Base-by-base conservation (phyloP, 2,329 filamentous ascomycete genomes). In the Hypoxylon sp. region DNA sequence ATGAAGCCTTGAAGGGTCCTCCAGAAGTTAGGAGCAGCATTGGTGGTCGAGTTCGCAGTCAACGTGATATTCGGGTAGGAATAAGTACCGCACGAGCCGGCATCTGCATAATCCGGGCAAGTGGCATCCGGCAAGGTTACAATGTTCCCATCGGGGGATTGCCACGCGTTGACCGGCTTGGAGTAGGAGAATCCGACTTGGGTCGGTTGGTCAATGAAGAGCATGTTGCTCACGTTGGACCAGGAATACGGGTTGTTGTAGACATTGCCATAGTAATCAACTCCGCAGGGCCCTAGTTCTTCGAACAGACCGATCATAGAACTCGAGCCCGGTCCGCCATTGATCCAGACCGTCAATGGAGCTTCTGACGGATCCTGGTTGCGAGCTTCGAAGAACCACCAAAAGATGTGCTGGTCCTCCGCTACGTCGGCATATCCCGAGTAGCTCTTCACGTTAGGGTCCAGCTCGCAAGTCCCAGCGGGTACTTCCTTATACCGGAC, bases 151-250 rank as follows among this genome's bases (percentile, higher is more conserved):
- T 72, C 69, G n/a, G 25, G 22, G 11, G 65, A 66, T 8, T 63
- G 56, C 65, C 77, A 80, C 2, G 68, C 77, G 27, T 73, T 66
- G n/a, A 79, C 77, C 4, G 79, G 77, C 25, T 72, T 70, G 53
- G 76, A 76, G 75, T 88, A 88, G 1, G 84, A 86, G 76, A 88
- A 87, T 1, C 87, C 88, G 30, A 85, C 84, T 35, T 86, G 86
- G n/a, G 87, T 80, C 8, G 88, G 88, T 77, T 90, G 88, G 60
- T 86, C 87, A 57, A 91, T 80, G 78, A 89, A 90, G 8, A 91
- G 79, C 75, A 91, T 80, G 74, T 89, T 90, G 37, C 84, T 86
- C 27, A 84, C 84, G 66, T 88, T 85, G 72, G 84, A 89, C 86
- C 87, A 91, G 7, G 84, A 84, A 78, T 88, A 86, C 3, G 86